Evolutionary conservation across 2,329 filamentous ascomycete species (phyloP).

Genomic region (Cercospora sp.): DNA sequence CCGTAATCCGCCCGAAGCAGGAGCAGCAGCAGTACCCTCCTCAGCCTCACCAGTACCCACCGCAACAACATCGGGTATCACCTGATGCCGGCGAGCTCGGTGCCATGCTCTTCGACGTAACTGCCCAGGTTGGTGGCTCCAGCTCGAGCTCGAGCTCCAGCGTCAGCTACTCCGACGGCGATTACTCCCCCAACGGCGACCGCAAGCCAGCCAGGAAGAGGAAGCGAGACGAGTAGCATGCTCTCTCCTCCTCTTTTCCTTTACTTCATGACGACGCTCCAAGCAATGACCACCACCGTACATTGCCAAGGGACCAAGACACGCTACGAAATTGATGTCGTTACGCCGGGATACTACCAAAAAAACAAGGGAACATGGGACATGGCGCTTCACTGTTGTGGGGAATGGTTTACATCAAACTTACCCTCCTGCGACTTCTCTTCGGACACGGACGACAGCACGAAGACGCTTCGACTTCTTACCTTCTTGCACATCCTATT

Average conservation of each 20-base stretch:
- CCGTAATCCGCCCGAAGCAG: conserved; percentile 39
- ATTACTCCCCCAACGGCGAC: conserved; percentile 30
- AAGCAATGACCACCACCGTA: conserved; percentile 14
- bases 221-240: conserved; percentile 47
- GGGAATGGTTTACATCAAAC: not conserved
- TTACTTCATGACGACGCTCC: conserved; percentile 15
- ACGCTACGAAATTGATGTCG: conserved; percentile 22
- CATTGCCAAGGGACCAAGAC: conserved; percentile 10
- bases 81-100: conserved; percentile 67
- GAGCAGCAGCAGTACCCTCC: conserved; percentile 32
- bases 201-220: conserved; percentile 44
- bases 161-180: conserved; percentile 35
- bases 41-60: conserved; percentile 26
- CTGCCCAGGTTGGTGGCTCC: conserved; percentile 69
- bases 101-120: conserved; percentile 74
- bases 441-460: conserved; percentile 12
- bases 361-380: conserved; percentile 13
- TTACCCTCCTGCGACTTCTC: not conserved
- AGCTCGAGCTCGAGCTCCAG: conserved; percentile 45
- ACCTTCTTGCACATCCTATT: conserved; percentile 18
- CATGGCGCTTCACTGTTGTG: conserved; percentile 11
- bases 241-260: not conserved
- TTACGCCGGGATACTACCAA: conserved; percentile 20
- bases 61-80: conserved; percentile 34
- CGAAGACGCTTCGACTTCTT: conserved; percentile 6